Evolutionary conservation across 768 basidiomycete genomes (phyloP).

Genomic region (Mycena indigotica): DNA sequence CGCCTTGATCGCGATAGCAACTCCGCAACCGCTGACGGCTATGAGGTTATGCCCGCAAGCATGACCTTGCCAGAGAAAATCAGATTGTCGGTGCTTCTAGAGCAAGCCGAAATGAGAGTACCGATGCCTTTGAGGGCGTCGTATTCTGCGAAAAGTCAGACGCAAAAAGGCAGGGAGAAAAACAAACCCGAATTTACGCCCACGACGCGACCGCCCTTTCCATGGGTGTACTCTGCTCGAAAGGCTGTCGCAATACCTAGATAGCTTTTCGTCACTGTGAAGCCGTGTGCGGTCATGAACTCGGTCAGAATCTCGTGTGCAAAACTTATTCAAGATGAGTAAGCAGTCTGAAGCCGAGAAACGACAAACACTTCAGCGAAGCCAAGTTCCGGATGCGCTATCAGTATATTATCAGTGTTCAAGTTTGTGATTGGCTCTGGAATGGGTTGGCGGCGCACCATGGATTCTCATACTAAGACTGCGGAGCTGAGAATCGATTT

Average conservation of each 20-base stretch:
- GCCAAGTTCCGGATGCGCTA: slow-evolving; percentile 66
- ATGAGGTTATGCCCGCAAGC: slow-evolving; percentile 86
- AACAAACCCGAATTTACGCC: slow-evolving; percentile 71
- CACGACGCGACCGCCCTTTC: slow-evolving; percentile 61
- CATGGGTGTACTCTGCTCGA: slow-evolving; percentile 69
- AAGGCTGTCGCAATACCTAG: slow-evolving; percentile 76
- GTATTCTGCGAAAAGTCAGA: slow-evolving; percentile 23
- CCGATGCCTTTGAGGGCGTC: slow-evolving; percentile 55
- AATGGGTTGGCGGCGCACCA: slow-evolving; percentile 42
- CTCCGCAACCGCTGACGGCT: slow-evolving; percentile 73
- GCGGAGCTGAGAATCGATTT: slow-evolving; percentile 55
- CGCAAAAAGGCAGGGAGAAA: not conserved
- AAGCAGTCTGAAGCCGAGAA: not conserved
- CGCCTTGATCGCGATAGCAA: slow-evolving; percentile 72
- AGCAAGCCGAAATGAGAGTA: slow-evolving; percentile 39
- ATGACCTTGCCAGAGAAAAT: slow-evolving; percentile 50
- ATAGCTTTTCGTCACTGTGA: slow-evolving; percentile 71
- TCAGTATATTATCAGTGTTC: slow-evolving; percentile 12
- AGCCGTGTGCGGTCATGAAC: slow-evolving; percentile 70
- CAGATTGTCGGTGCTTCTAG: not conserved
- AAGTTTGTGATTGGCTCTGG: not conserved
- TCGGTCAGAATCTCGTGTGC: slow-evolving; percentile 70
- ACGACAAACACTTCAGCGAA: slow-evolving; percentile 63
- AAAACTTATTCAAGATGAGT: slow-evolving; percentile 44
- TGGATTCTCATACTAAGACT: slow-evolving; percentile 72